Conservation (phyloP, 305 asterid genomes). For the Euphrasia arctica region DNA sequence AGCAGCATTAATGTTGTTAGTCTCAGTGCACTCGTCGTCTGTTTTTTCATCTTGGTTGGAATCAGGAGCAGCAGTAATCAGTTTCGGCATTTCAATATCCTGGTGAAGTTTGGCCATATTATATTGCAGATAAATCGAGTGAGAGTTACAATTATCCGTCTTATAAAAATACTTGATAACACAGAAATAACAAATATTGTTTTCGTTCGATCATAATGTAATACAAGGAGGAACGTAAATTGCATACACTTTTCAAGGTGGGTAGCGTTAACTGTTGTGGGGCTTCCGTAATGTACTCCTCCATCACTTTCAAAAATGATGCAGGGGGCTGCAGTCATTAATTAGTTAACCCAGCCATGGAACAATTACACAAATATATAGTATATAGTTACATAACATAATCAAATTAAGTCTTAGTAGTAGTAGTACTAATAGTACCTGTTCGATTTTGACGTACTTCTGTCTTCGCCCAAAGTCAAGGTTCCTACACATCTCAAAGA, state of each 20-base stretch:
- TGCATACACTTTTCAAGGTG: conserved; percentile 43
- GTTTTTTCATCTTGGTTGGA: conserved; percentile 30
- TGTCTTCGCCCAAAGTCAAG: conserved; percentile 69
- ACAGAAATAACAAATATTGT: too few relatives aligned
- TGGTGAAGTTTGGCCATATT: conserved; percentile 21
- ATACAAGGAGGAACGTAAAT: not conserved
- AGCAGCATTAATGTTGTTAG: too few relatives aligned
- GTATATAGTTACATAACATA: too few relatives aligned
- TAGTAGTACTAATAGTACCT: conserved; percentile 42
- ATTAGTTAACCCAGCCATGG: not conserved
- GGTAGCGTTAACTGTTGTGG: conserved; percentile 61
- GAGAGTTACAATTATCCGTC: not conserved
- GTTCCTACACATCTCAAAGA: conserved; percentile 74
- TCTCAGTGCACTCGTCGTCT: conserved; percentile 27
- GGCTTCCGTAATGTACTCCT: conserved; percentile 65
- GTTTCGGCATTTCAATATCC: conserved; percentile 40
- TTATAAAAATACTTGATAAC: too few relatives aligned
- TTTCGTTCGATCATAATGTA: too few relatives aligned
- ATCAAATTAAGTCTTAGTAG: too few relatives aligned
- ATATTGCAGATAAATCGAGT: not conserved
- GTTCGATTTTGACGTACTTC: conserved; percentile 68
- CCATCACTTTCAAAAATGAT: conserved; percentile 66
- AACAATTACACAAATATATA: not conserved
- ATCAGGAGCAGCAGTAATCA: conserved; percentile 36
- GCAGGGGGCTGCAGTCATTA: conserved; percentile 50